phyloP scores from a whole-genome alignment of 208 protist species.

The Phytomonas sp. region DNA sequence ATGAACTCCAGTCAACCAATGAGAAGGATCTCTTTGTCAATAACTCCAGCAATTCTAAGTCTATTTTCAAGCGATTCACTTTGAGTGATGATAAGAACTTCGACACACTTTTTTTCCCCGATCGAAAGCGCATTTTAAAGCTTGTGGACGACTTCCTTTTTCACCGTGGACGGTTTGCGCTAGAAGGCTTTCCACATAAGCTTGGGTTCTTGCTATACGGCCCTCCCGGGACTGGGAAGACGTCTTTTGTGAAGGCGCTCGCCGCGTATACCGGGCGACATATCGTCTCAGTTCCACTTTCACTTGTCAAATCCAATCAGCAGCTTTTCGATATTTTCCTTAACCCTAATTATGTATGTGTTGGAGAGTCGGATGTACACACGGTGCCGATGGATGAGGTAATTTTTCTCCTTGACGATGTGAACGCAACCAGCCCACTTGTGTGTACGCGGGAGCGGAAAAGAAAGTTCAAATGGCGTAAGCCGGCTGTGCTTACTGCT shows the following conservation, averaged over 20 bases:
- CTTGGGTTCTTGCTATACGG: conserved; percentile 99
- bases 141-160: conserved; percentile 75
- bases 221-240: conserved; percentile 95
- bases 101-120: conserved; percentile 82
- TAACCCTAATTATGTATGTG: conserved; percentile 34
- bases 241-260: conserved; percentile 97
- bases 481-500: conserved; percentile 20
- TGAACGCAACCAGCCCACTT: conserved; percentile 56
- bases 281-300: conserved; percentile 67
- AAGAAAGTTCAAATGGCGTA: conserved; percentile 22
- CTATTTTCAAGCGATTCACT: conserved; percentile 57
- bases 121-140: conserved; percentile 50
- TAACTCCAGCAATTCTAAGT: background rate
- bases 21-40: background rate
- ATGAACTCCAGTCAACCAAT: conserved; percentile 37
- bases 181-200: conserved; percentile 80
- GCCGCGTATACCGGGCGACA: conserved; percentile 97
- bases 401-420: conserved; percentile 83
- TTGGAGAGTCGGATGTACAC: conserved; percentile 47
- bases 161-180: conserved; percentile 65
- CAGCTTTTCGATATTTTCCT: conserved; percentile 88
- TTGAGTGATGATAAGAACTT: conserved; percentile 74
- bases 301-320: conserved; percentile 75
- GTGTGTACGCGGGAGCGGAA: conserved; percentile 52
- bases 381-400: conserved; percentile 56